phyloP scores from a whole-genome alignment of 768 basidiomycete genomes.

The Thelephora aurantiotincta region DNA sequence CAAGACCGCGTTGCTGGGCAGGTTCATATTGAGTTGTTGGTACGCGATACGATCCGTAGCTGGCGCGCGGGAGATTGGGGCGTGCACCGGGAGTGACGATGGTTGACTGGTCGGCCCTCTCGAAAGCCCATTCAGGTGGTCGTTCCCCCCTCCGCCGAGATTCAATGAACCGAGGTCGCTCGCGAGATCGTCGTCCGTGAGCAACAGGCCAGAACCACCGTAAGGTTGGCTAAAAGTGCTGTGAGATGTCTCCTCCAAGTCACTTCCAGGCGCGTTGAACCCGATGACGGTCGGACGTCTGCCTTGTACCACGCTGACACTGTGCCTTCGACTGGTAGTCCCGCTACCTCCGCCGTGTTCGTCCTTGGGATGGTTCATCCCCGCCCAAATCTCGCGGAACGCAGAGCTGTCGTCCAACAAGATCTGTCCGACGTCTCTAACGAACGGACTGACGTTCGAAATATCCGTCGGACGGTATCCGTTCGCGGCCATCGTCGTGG shows the following conservation, averaged over 20 bases:
- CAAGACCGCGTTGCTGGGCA: slow-evolving; percentile 32
- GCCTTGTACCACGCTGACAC: slow-evolving; percentile 73
- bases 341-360: slow-evolving; percentile 62
- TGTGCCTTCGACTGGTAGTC: slow-evolving; percentile 71
- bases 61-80: slow-evolving; percentile 48
- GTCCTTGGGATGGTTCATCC: slow-evolving; percentile 48
- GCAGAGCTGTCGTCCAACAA: slow-evolving; percentile 60
- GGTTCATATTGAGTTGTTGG: slow-evolving; percentile 46
- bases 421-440: slow-evolving; percentile 72
- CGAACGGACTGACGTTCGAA: slow-evolving; percentile 77
- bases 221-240: slow-evolving; percentile 17
- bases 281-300: slow-evolving; percentile 51
- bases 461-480: slow-evolving; percentile 33
- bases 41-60: slow-evolving; percentile 40
- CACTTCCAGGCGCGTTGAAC: slow-evolving; percentile 44
- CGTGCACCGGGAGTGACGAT: slow-evolving; percentile 64
- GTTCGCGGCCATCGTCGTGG: slow-evolving; percentile 28
- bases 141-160: slow-evolving; percentile 34
- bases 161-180: slow-evolving; percentile 52
- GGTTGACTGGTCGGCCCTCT: slow-evolving; percentile 51
- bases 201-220: slow-evolving; percentile 44
- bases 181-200: slow-evolving; percentile 74
- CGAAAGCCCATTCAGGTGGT: slow-evolving; percentile 24
- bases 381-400: slow-evolving; percentile 63
- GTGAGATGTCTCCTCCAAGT: slow-evolving; percentile 26